Conservation (phyloP, 78 protist genomes). For the Dictyostelium firmibasis region DNA sequence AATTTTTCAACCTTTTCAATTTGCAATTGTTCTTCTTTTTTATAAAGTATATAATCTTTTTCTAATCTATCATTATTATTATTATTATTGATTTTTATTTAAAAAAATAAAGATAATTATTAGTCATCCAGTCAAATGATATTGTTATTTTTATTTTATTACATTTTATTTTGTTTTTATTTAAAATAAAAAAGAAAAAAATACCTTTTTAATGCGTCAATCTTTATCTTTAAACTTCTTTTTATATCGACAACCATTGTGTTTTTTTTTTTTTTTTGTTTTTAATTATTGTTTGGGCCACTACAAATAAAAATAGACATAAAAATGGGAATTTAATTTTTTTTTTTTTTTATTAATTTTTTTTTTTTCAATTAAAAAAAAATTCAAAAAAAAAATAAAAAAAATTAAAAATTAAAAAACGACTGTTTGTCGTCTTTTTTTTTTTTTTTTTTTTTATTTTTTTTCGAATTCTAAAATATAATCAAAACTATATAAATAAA, state of each 20-base stretch:
- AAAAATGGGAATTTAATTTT: neutral
- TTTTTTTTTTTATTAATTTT: neutral
- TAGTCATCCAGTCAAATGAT: no score
- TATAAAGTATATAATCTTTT: slow-evolving; percentile 41
- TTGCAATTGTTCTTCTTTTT: slow-evolving; percentile 38
- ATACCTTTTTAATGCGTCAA: slow-evolving; percentile 47
- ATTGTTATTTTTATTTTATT: neutral
- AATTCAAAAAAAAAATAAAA: neutral
- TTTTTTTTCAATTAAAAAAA: neutral
- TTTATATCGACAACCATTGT: slow-evolving; percentile 15
- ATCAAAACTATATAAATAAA: neutral
- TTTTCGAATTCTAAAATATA: neutral
- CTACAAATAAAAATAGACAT: neutral
- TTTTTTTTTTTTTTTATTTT: neutral
- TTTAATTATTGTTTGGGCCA: neutral
- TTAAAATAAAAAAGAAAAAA: no score
- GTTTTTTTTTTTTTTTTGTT: neutral
- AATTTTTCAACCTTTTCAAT: neutral
- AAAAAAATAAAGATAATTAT: no score
- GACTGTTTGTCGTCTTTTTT: neutral
- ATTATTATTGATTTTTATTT: neutral
- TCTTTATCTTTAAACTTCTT: slow-evolving; percentile 30
- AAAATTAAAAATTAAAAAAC: neutral
- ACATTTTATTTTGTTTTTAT: neutral
- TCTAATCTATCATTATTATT: slow-evolving; percentile 14